Evolutionary conservation across 1,139 yeast genomes (phyloP), one percentile per base, ranked within the genome.

Genomic region (Candida sanyaensis): DNA sequence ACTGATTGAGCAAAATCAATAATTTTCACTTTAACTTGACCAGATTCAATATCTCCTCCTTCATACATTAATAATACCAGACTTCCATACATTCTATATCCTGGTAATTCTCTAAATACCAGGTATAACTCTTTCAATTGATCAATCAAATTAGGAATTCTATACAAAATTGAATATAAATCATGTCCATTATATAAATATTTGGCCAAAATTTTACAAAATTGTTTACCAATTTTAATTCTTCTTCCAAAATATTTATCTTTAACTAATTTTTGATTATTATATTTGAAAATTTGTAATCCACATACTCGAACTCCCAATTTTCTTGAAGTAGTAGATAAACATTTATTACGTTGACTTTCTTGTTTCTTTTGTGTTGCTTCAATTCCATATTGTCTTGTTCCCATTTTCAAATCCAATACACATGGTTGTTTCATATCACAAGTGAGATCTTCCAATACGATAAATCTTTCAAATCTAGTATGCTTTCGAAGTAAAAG

Each of bases 1-100:
- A 90, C 86, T 59, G 96, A 88, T 61, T 93, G 96, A 1, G 98
- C 98, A 75, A 95, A 95, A 69, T 95, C 99, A 55, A 95, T 93
- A 50, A 95, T 79, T 53, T 91, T 81, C 21, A 93, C 83, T 50
- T 69, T 78, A 64, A 64, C 83, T 64, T 58, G 59, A 29, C 56
- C 60, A 4, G 30, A n/a, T 11, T 53, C 49, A 9, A 47, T 43
- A n/a, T 56, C 44, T n/a, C 58, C 59, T 11, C 89, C 93, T 62
- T 93, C 99, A 64, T 92, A 92, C 84, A 93, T 89, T 55, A 95
- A 74, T 54, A 95, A 73, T 48, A 95, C 73, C 31, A 96, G 88
- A 2, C 96, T 86, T 0, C 99, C 99, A 64, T 93, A 95, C 64
- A 95, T 78, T 52, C 99, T 75, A 66, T 91, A 95, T n/a, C 96